Evolutionary conservation across 1,284 basidiomycete species (phyloP).

Genomic region (Malassezia yamatoensis): DNA sequence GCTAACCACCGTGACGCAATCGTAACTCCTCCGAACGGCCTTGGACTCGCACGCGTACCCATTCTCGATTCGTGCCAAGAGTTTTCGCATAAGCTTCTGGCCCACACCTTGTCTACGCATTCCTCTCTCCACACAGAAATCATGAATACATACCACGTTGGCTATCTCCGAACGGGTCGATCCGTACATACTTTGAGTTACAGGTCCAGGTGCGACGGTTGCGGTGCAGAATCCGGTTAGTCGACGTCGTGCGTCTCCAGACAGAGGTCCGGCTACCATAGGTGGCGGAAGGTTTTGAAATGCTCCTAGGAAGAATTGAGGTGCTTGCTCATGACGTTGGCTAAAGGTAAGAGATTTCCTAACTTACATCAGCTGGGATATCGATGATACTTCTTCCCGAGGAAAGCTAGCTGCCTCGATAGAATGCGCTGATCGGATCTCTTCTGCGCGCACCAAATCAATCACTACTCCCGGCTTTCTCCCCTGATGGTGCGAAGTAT

Average conservation of each 20-base stretch:
- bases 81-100: slow-evolving; percentile 27
- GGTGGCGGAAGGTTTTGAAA: slow-evolving; percentile 32
- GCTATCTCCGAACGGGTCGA: slow-evolving; percentile 33
- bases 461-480: slow-evolving; percentile 12
- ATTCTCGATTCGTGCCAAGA: slow-evolving; percentile 22
- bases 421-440: slow-evolving; percentile 28
- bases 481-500: background rate
- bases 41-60: slow-evolving; percentile 13
- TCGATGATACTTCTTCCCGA: slow-evolving; percentile 32
- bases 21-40: slow-evolving; percentile 29
- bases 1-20: slow-evolving; percentile 33
- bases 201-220: slow-evolving; percentile 38
- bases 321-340: slow-evolving; percentile 34
- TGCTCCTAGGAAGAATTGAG: slow-evolving; percentile 40
- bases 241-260: slow-evolving; percentile 22
- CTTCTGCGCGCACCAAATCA: slow-evolving; percentile 32
- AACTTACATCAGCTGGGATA: slow-evolving; percentile 29
- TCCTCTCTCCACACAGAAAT: slow-evolving; percentile 31
- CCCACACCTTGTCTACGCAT: slow-evolving; percentile 32
- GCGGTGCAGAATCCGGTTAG: slow-evolving; percentile 33
- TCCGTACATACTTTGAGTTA: slow-evolving; percentile 31
- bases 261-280: slow-evolving; percentile 38
- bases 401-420: slow-evolving; percentile 27
- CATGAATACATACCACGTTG: slow-evolving; percentile 41
- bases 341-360: slow-evolving; percentile 19